Conservation (phyloP, 202 grass and related monocot species). For the Dendrocalamus latiflorus region DNA sequence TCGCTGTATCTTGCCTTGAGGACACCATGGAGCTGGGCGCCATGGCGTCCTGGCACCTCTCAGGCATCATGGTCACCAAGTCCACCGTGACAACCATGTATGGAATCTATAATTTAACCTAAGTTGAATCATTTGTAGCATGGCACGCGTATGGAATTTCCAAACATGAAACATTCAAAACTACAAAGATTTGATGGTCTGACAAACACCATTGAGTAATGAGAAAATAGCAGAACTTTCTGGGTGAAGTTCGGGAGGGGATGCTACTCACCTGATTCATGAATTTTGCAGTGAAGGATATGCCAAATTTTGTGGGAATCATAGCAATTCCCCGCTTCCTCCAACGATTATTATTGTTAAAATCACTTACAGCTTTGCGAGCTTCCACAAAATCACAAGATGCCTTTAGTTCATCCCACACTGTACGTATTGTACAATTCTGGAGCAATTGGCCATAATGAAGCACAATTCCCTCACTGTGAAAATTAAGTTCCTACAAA, state of each 20-base stretch:
- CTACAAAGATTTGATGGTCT: not conserved
- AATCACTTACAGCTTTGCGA: constrained; percentile 37
- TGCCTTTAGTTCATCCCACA: constrained; percentile 84
- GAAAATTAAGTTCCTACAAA: constrained; percentile 88
- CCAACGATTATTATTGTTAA: constrained; percentile 80
- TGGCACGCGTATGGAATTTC: not conserved
- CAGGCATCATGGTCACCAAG: too few species aligned
- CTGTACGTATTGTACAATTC: constrained; percentile 58
- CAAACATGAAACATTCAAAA: constrained; percentile 17
- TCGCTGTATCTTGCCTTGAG: too few species aligned
- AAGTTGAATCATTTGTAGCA: not conserved
- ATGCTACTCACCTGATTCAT: constrained; percentile 76
- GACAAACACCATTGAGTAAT: not conserved
- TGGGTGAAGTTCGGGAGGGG: not conserved
- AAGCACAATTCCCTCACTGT: constrained; percentile 55
- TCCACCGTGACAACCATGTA: too few species aligned
- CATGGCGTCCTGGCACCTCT: too few species aligned
- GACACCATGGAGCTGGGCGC: too few species aligned
- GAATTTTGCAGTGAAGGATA: constrained; percentile 75
- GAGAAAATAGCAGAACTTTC: not conserved
- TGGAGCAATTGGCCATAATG: constrained; percentile 85
- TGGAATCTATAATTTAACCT: not conserved
- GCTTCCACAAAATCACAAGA: constrained; percentile 71
- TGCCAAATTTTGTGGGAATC: constrained; percentile 94
- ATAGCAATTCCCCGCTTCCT: constrained; percentile 86